Percentiles rank a stretch among this genome's conserved stretches.
Evolutionary conservation across 225 moss, liverwort and hornwort species (phyloP).

Genomic region (Asterella californica): DNA sequence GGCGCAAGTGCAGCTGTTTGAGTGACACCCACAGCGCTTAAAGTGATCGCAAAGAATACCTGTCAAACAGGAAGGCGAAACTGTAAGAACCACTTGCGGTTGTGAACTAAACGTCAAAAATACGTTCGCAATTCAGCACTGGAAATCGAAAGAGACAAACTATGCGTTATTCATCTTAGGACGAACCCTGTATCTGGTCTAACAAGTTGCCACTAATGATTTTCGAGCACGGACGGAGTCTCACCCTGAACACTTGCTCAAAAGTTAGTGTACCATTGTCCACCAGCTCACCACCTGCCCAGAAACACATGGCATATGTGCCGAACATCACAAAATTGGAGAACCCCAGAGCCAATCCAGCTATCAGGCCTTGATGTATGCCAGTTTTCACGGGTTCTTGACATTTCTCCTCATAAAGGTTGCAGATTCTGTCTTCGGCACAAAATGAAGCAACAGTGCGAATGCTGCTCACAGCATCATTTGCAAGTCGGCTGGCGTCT

Average conservation of each 20-base stretch:
- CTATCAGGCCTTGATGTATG: slow-evolving; percentile 32
- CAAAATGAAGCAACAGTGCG: slow-evolving; percentile 47
- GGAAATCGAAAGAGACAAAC: too few relatives aligned
- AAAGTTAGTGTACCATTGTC: slow-evolving; percentile 32
- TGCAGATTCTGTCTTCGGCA: slow-evolving; percentile 41
- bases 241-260: slow-evolving; percentile 42
- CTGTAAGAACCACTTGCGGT: neutral
- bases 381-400: slow-evolving; percentile 30
- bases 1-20: slow-evolving; percentile 58
- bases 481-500: slow-evolving; percentile 42
- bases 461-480: slow-evolving; percentile 51
- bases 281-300: slow-evolving; percentile 38
- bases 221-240: neutral
- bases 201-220: neutral
- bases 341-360: slow-evolving; percentile 31
- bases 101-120: neutral
- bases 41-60: slow-evolving; percentile 65
- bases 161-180: too few relatives aligned
- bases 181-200: neutral
- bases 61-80: neutral
- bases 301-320: slow-evolving; percentile 41
- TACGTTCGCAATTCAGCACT: too few relatives aligned
- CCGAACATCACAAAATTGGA: slow-evolving; percentile 29
- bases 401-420: slow-evolving; percentile 36
- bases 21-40: slow-evolving; percentile 57